These are phyloP conservation scores for Rhododendron henanense DNA, from an alignment of 148 eudicot species.

Conservation along the genomic window DNA sequence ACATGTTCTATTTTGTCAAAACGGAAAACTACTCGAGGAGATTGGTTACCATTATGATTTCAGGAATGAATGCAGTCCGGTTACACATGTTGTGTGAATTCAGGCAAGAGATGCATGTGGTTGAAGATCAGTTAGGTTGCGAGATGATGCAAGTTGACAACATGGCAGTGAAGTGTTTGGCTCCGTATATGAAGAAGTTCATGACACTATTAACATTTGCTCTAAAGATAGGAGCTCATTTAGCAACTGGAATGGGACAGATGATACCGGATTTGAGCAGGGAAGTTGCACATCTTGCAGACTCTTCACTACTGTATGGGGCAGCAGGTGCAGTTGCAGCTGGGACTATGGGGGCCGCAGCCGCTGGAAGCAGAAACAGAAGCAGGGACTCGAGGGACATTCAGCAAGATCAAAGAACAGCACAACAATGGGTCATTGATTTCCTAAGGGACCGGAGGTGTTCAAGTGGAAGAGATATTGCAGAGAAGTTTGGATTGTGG, in stretches of 20 bases:
- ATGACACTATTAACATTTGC: constrained; percentile 88
- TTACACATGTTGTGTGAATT: constrained; percentile 88
- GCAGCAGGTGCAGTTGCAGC: constrained; percentile 72
- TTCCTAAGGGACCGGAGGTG: constrained; percentile 75
- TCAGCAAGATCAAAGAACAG: constrained; percentile 70
- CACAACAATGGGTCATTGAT: constrained; percentile 94
- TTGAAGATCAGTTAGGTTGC: constrained; percentile 86
- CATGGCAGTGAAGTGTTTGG: constrained; percentile 56
- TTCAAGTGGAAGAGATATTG: constrained; percentile 76
- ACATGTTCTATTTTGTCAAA: constrained; percentile 81
- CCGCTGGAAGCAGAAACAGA: constrained; percentile 41
- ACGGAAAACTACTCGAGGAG: constrained; percentile 82
- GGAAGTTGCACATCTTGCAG: constrained; percentile 66
- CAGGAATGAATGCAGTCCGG: constrained; percentile 82
- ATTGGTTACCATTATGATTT: constrained; percentile 63
- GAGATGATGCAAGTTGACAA: constrained; percentile 90
- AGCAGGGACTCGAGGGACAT: constrained; percentile 51
- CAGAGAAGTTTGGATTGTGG: constrained; percentile 94
- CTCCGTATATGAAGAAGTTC: constrained; percentile 85
- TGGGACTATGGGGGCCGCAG: constrained; percentile 51
- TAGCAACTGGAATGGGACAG: constrained; percentile 82
- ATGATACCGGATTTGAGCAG: constrained; percentile 86
- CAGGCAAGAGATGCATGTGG: constrained; percentile 84
- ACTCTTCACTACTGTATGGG: constrained; percentile 55
- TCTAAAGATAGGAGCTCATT: constrained; percentile 84